Percentiles rank a stretch among this genome's conserved stretches.
Evolutionary conservation across 139 green algal species (phyloP).

Genomic region (Chlorella vulgaris): DNA sequence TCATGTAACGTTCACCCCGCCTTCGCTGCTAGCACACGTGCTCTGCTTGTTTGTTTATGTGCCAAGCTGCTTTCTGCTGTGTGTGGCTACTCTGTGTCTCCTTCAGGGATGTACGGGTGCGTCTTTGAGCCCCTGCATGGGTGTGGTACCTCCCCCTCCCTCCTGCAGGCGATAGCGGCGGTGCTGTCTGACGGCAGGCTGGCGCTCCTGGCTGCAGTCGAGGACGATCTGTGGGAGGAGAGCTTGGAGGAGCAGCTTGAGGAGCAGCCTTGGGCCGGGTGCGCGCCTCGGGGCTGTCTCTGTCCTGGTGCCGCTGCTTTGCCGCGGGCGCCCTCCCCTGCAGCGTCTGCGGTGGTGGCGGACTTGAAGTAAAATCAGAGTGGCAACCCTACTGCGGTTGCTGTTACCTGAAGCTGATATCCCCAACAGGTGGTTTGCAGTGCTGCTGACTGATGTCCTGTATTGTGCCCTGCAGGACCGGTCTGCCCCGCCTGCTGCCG

Average conservation of each 20-base stretch:
- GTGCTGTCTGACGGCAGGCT: constrained; percentile 66
- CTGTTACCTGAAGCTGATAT: not conserved
- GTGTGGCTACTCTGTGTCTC: too few relatives aligned
- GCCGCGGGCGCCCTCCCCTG: not conserved
- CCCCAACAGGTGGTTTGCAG: not conserved
- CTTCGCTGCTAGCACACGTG: too few relatives aligned
- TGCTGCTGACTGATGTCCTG: not conserved
- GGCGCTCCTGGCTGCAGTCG: constrained; percentile 45
- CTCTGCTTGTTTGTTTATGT: too few relatives aligned
- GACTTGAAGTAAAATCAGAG: too few relatives aligned
- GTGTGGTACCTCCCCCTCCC: too few relatives aligned
- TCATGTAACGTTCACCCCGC: too few relatives aligned
- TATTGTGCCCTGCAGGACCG: not conserved
- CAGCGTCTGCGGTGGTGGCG: not conserved
- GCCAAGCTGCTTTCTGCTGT: too few relatives aligned
- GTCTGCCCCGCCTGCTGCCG: not conserved
- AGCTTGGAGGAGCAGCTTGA: constrained; percentile 36
- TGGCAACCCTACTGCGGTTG: too few relatives aligned
- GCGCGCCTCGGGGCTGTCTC: not conserved
- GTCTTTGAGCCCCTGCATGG: too few relatives aligned
- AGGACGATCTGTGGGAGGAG: constrained; percentile 80
- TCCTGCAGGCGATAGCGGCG: constrained; percentile 55
- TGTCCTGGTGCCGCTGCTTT: not conserved
- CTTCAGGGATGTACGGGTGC: too few relatives aligned
- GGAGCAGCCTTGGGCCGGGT: constrained; percentile 20